Evolutionary conservation across 768 basidiomycete genomes (phyloP), one percentile per base, ranked within the genome.

Genomic region (Collybia sordida): DNA sequence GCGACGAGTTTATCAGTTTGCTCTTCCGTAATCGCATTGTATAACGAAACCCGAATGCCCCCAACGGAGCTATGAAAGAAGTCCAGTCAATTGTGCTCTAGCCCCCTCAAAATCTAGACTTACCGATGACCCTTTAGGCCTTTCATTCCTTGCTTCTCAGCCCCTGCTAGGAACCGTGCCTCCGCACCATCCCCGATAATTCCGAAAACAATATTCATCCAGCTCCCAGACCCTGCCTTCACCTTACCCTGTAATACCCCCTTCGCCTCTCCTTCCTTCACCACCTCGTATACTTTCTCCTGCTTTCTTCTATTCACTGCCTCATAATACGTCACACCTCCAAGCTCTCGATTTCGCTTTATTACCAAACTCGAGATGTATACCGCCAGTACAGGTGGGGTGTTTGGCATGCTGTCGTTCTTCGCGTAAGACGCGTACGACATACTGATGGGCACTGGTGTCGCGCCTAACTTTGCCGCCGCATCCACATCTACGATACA

Each of bases 181-280:
- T 97, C 76, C 17, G 75, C 77, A 1, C 78, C 87, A n/a, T 90
- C 85, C 0, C 85, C 88, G 11, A 82, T 55, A 11, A 95, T 72
- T 46, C 82, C 80, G 68, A 98, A 98, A 0, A 92, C 90, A 14
- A 92, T 77, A 64, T 99, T 99, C 96, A 98, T 98, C 84, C 90
- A 89, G 68, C 95, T 98, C 52, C 88, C 80, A 42, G 85, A 83
- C 4, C 82, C 87, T 50, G 78, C 75, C 60, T 81, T 75, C 17
- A 96, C 94, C 62, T 88, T 90, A 18, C 78, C 64, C 57, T 70
- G 78, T 58, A 91, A 82, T 49, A 91, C 70, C 0, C 92, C 92
- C 58, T 76, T 78, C 50, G 69, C 72, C 64, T 86, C 83, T 3
- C 92, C 92, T 55, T 82, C 80, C 55, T 80, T 78, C 53, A 99